A percentile compares a stretch with the other conserved stretches of the same genome.
Conservation (phyloP, 129 eudicot species). For the Ambrosia artemisiifolia region DNA sequence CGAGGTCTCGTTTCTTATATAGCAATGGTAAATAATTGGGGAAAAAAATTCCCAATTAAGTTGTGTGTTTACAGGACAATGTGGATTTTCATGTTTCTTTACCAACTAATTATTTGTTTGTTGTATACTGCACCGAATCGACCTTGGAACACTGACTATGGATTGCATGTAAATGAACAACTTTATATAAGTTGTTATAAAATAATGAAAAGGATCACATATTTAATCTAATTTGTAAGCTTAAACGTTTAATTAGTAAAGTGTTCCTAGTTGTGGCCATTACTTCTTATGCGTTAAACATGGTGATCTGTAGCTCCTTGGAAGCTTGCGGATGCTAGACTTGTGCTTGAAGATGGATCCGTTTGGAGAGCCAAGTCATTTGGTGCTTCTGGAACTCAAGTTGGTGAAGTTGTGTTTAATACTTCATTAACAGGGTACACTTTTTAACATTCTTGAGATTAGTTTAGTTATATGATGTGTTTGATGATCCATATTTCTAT, state of each 20-base stretch:
- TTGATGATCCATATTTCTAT: not conserved
- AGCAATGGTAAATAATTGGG: not conserved
- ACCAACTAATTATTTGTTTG: not conserved
- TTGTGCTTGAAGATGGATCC: constrained; percentile 97
- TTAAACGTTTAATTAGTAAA: not conserved
- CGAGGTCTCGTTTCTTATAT: not conserved
- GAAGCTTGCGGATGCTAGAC: constrained; percentile 97
- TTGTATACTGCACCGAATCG: not conserved
- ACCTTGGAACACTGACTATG: not conserved
- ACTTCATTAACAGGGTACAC: constrained; percentile 86
- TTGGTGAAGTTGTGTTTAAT: constrained; percentile 97
- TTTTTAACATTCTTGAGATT: constrained; percentile 1
- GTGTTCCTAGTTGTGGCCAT: too few species aligned
- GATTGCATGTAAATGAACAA: not conserved
- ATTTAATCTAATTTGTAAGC: not conserved
- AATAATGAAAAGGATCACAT: not conserved
- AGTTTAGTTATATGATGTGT: not conserved
- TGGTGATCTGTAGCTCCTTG: constrained; percentile 54
- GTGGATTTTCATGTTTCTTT: not conserved
- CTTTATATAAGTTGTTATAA: not conserved
- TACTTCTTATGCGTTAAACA: not conserved
- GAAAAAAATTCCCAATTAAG: not conserved
- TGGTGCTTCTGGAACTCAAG: constrained; percentile 97
- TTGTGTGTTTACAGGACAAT: not conserved
- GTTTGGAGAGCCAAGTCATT: constrained; percentile 92